Evolutionary conservation across 352 stramenopile genomes (phyloP), one percentile per base, ranked within the genome.

Genomic region (Phytophthora meadii): DNA sequence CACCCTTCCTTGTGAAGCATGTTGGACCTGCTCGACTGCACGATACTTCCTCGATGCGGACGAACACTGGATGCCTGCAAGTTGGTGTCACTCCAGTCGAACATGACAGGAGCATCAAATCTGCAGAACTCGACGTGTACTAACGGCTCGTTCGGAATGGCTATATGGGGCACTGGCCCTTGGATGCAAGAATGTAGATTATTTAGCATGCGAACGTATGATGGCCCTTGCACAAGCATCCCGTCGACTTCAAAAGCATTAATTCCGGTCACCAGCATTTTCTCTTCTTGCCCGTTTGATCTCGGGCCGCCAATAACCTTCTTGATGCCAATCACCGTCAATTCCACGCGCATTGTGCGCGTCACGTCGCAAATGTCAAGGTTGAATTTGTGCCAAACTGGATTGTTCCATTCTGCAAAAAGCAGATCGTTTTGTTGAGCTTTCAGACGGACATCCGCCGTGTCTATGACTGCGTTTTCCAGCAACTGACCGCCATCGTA

Each of bases 161-260:
- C 84, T 9, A 89, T 65, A 53, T 92, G 86, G 15, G 86, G 82
- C 14, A 94, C 71, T 6, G 86, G 82, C 1, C 86, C 86, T 44
- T 87, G 74, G 15, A 70, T 59, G 57, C 83, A 94, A 25, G 55
- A 76, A 61, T 90, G 76, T 54, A 92, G 50, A 56, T 92, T 94
- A 73, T 88, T 88, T 51, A 83, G 68, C 86, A 94, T 92, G 30
- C 73, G 71, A 15, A 83, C 70, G 50, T 92, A 92, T 17, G 80
- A 70, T 14, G 55, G 53, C n/a, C 83, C 82, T 49, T 92, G 82
- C 2, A 71, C 67, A 6, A 94, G 63, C 56, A 70, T 59, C 11
- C 82, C 83, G 46, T 91, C 80, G 9, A 94, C 83, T 34, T 94
- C 83, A 15, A 94, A 94, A 14, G 78, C 79, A 48, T 94, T 94